Evolutionary conservation across 768 basidiomycete species (phyloP), one percentile per base, ranked within the genome.

Genomic region (Suillus lakei): DNA sequence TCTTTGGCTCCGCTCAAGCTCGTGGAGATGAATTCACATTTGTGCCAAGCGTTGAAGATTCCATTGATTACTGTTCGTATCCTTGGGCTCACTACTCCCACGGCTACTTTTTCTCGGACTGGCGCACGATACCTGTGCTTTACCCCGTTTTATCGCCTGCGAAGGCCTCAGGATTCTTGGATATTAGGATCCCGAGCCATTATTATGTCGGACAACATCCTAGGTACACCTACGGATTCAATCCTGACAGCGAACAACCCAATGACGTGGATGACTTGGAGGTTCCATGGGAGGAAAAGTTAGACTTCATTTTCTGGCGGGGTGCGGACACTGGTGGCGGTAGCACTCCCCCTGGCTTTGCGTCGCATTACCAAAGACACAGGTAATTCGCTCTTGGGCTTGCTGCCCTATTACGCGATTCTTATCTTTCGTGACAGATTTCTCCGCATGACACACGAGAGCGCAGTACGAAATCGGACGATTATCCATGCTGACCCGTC

Each of bases 41-140:
- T 75, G 80, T 81, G 15, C 68, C 78, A 34, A 77, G 78, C 2
- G 88, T 89, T 12, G 88, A 92, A n/a, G 82, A 87, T 60, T 80
- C 82, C 5, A 84, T 87, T 67, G 89, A 96, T 72, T 96, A 92
- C 73, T 99, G 98, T 77, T 72, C 79, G 38, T 81, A 87, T 39
- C 95, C 97, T 0, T 91, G 93, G 79, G 89, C 91, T 23, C 95
- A 91, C 69, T 89, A 92, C 72, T 84, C 85, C 34, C 98, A 99
- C 74, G 96, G 96, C 13, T 96, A 95, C 77, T 98, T 98, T 78
- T 99, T 98, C 85, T 94, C 93, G 21, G 97, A 99, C 77, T 98
- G 95, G 93, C 83, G 96, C 26, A 92, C 91, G 0, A 89, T 98
- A 64, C 87, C 92, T 13, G 87, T 87, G 1, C 82, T 97, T n/a